Evolutionary conservation across 2,329 filamentous ascomycete genomes (phyloP).

Genomic region (Talaromyces sp.): DNA sequence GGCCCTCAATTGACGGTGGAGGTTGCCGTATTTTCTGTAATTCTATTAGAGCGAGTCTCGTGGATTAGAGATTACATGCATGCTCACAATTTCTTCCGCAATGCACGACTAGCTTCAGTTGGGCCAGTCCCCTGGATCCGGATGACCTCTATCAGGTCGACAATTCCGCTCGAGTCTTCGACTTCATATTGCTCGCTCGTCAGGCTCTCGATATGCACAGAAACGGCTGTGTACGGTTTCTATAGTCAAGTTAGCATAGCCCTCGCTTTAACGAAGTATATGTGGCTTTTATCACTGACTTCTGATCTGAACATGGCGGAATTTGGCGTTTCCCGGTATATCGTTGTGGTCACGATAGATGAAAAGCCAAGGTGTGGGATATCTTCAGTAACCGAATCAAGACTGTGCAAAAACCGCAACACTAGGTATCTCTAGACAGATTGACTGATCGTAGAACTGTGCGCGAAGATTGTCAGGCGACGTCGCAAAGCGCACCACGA

Average conservation of each 20-base stretch:
- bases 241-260: conserved; percentile 30
- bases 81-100: conserved; percentile 84
- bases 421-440: no score
- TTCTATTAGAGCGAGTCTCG: neutral
- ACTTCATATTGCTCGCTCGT: conserved; percentile 86
- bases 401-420: no score
- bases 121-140: conserved; percentile 82
- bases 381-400: neutral
- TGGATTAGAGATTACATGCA: neutral
- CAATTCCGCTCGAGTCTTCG: conserved; percentile 85
- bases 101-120: conserved; percentile 79
- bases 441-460: no score
- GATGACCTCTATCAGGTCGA: conserved; percentile 90
- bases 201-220: conserved; percentile 83
- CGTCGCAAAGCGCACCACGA: neutral
- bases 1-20: conserved; percentile 86
- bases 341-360: neutral
- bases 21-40: conserved; percentile 78
- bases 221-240: conserved; percentile 90
- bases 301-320: conserved; percentile 31
- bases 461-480: neutral
- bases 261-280: conserved; percentile 26
- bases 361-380: neutral
- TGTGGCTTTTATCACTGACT: conserved; percentile 2
- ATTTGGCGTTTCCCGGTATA: neutral